Evolutionary conservation across 805 yeast genomes (phyloP), one percentile per base, ranked within the genome.

Genomic region (Hanseniaspora lachancei): DNA sequence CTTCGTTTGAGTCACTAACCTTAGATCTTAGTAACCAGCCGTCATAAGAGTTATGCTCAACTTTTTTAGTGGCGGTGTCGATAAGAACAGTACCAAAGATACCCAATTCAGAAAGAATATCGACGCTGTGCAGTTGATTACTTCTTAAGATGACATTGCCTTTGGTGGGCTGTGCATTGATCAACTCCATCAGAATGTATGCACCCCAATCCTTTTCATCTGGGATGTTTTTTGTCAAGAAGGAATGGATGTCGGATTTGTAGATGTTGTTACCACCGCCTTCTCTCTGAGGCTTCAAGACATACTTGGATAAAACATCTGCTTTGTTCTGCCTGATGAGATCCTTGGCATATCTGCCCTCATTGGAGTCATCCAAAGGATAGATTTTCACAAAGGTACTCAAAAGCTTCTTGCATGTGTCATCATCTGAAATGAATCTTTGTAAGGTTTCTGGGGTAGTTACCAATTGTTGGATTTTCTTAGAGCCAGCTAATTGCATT

Each of bases 211-310:
- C 85, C 20, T 74, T 70, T 63, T 84, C 80, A n/a, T 46, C 13
- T 27, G 54, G 49, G 12, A 82, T 80, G 12, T 86, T 63, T 0
- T 72, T 61, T 13, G 74, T 64, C 62, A 93, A 70, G 64, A 87
- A 91, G 0, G 59, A 72, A 1, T 96, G 96, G 57, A 93, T 93
- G 62, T 87, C 85, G 39, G 80, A 79, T 63, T 86, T 86, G 70
- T 93, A 93, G 55, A 93, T 78, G 66, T 93, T 93, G 68, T 93
- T 89, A 20, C 98, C 98, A 47, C 99, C 99, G 41, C 99, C 99
- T 73, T 93, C 99, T 72, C 99, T 79, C 70, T 93, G 98, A 4
- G 99, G 99, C 65, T 93, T 93, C 62, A 93, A 74, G 1, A 93
- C 99, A 66, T 73, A 93, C 24, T 76, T 74, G 54, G 78, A 79